phyloP scores from a whole-genome alignment of 129 eudicot species.

The Chrysanthemum seticuspe region DNA sequence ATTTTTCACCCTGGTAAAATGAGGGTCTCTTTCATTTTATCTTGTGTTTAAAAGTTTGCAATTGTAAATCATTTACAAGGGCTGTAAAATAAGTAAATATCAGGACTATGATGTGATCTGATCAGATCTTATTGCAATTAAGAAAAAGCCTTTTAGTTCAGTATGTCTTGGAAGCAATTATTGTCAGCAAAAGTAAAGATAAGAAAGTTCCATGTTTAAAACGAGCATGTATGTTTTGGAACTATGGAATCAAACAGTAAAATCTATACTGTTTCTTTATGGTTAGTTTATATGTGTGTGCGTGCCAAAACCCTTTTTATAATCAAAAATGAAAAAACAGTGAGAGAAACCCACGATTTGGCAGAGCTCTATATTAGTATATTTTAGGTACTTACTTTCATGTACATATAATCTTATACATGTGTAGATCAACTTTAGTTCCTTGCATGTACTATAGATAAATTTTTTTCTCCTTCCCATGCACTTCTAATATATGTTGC shows the following conservation, averaged over 20 bases:
- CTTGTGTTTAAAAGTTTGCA: conserved; percentile 10
- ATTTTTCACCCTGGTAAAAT: too few species aligned
- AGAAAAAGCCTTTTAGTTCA: neutral
- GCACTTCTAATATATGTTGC: too few species aligned
- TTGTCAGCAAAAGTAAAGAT: neutral
- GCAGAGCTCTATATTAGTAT: too few species aligned
- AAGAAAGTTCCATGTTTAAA: neutral
- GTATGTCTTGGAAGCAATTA: conserved; percentile 1
- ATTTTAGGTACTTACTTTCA: too few species aligned
- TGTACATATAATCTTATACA: too few species aligned
- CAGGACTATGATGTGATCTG: conserved; percentile 12
- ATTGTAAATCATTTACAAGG: neutral
- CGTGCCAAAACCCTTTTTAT: neutral
- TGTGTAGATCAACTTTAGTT: too few species aligned
- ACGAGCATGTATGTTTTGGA: neutral
- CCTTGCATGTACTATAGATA: too few species aligned
- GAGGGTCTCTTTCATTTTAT: conserved; percentile 18
- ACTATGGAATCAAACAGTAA: neutral
- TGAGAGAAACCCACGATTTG: too few species aligned
- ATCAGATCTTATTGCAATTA: conserved; percentile 12
- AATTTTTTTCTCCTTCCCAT: too few species aligned
- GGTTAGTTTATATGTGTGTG: neutral
- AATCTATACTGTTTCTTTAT: too few species aligned
- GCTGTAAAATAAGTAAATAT: neutral
- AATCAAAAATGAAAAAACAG: too few species aligned